These are phyloP conservation scores for Achaetomiella virescens DNA, from an alignment of 495 filamentous ascomycete genomes.

Conservation along the genomic window DNA sequence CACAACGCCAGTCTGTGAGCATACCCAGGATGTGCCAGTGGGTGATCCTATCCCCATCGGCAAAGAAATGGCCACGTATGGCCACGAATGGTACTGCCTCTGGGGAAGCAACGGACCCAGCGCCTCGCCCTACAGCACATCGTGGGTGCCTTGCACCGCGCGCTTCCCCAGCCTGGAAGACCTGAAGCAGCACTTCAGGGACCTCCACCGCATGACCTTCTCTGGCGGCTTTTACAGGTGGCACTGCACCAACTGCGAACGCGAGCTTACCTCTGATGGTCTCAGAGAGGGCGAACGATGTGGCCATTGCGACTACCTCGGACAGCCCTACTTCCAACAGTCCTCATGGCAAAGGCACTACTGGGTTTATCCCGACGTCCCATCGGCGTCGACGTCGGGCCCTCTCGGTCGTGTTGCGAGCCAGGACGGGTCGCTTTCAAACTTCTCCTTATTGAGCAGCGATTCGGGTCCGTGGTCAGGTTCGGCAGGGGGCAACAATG, in stretches of 20 bases:
- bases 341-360: constrained; percentile 6
- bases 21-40: not conserved
- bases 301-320: too few species aligned
- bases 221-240: not conserved
- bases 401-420: not conserved
- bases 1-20: not conserved
- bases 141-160: not conserved
- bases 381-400: not conserved
- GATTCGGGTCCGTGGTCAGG: not conserved
- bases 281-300: too few species aligned
- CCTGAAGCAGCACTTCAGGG: constrained; percentile 3
- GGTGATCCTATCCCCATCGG: constrained; percentile 1
- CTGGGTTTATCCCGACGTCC: not conserved
- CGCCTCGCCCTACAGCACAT: not conserved
- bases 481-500: not conserved
- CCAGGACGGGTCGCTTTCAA: constrained; percentile 1
- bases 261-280: too few species aligned
- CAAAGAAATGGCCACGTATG: not conserved
- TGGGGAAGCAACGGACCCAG: not conserved
- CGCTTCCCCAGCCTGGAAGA: not conserved
- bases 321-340: not conserved
- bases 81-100: constrained; percentile 11
- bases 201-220: not conserved
- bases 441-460: not conserved
- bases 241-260: not conserved